A percentile compares a stretch with the other conserved stretches of the same genome.
These are phyloP conservation scores for Spergularia bocconei DNA, from an alignment of 148 eudicot genomes.

Conservation along the genomic window DNA sequence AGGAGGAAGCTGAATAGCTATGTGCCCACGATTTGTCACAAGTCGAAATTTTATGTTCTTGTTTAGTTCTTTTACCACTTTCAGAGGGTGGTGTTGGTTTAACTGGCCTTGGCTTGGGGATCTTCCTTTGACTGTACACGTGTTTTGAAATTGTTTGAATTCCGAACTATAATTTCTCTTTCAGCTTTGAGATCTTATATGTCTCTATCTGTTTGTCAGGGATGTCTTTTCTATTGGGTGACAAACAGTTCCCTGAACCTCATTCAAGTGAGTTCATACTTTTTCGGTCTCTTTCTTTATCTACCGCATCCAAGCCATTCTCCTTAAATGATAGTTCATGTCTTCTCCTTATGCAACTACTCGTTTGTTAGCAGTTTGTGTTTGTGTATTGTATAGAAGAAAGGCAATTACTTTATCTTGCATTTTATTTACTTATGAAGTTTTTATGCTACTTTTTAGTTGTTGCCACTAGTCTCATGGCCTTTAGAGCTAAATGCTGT, in stretches of 20 bases:
- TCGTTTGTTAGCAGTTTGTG: too few species aligned
- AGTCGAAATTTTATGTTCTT: not conserved
- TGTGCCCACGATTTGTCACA: not conserved
- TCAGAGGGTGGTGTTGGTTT: not conserved
- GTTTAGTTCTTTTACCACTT: too few species aligned
- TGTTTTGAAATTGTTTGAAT: too few species aligned
- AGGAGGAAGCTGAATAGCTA: not conserved
- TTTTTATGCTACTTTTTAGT: too few species aligned
- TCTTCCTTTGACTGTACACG: not conserved
- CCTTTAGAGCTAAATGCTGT: too few species aligned
- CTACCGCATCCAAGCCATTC: too few species aligned
- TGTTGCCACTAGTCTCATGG: too few species aligned
- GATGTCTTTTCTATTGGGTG: constrained; percentile 73
- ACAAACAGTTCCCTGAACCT: constrained; percentile 53
- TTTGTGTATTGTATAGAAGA: not conserved
- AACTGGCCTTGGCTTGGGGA: not conserved
- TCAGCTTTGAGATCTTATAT: not conserved
- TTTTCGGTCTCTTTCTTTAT: not conserved
- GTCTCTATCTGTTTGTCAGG: constrained; percentile 44
- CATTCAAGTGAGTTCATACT: constrained; percentile 57
- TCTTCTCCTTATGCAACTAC: too few species aligned
- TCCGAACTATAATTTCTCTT: not conserved
- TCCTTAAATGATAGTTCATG: too few species aligned
- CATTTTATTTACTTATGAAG: too few species aligned
- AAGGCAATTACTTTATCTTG: not conserved